A percentile compares a stretch with the other conserved stretches of the same genome.
phyloP scores from a whole-genome alignment of 2,329 filamentous ascomycete species.

The Talaromyces verruculosus region DNA sequence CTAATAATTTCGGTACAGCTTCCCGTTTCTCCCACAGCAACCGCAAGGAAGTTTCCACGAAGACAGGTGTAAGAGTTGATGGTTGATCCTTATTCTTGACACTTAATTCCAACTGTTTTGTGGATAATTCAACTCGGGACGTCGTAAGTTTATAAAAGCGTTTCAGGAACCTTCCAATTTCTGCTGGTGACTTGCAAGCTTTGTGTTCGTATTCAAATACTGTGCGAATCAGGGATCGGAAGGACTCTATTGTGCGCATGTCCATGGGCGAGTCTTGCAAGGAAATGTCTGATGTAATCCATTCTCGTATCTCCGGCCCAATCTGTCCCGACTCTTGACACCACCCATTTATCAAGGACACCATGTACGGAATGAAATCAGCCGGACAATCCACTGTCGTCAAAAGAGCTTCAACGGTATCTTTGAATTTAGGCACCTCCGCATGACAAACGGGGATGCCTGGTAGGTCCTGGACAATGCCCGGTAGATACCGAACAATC shows the following conservation, averaged over 20 bases:
- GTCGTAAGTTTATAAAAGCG: constrained; percentile 39
- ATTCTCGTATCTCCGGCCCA: constrained; percentile 40
- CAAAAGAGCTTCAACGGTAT: constrained; percentile 36
- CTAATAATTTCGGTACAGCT: constrained; percentile 30
- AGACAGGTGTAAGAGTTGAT: constrained; percentile 38
- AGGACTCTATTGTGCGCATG: constrained; percentile 39
- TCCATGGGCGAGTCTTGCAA: constrained; percentile 35
- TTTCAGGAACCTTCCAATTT: constrained; percentile 15
- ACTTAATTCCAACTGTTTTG: constrained; percentile 33
- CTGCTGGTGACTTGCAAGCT: constrained; percentile 9
- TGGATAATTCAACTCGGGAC: constrained; percentile 31
- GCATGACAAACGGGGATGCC: constrained; percentile 40
- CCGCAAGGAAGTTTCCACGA: constrained; percentile 37
- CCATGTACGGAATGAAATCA: constrained; percentile 33
- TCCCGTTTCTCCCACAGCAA: constrained; percentile 36
- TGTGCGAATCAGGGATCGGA: constrained; percentile 38
- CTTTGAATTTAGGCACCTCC: constrained; percentile 36
- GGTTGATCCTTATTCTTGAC: constrained; percentile 27
- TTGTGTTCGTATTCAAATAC: constrained; percentile 27
- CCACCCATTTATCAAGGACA: constrained; percentile 36
- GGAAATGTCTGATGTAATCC: constrained; percentile 36
- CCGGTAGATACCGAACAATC: not conserved
- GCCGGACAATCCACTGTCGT: constrained; percentile 28
- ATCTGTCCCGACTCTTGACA: constrained; percentile 9
- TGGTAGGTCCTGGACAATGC: constrained; percentile 37